Conservation (phyloP, 257 asterid genomes). For the Nicotiana paniculata region DNA sequence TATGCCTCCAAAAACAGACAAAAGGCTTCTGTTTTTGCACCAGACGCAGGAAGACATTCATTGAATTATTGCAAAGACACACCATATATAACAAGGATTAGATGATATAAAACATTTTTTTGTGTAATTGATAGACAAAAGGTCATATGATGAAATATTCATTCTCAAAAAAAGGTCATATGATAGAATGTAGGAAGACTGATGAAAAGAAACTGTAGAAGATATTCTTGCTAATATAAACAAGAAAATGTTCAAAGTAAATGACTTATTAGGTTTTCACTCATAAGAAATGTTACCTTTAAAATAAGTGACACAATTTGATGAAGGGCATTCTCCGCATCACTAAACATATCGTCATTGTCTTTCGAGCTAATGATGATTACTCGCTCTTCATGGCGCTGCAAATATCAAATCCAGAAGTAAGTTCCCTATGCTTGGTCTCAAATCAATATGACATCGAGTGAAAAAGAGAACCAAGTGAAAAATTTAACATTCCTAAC, state of each 20-base stretch:
- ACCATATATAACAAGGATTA: background rate
- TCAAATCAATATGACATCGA: background rate
- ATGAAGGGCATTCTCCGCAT: slow-evolving; percentile 97
- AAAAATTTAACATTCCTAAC: too few relatives aligned
- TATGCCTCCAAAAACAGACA: background rate
- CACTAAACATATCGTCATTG: slow-evolving; percentile 54
- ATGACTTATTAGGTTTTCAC: background rate
- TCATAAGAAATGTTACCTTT: slow-evolving; percentile 37
- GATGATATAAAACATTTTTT: background rate
- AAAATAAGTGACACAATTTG: slow-evolving; percentile 79
- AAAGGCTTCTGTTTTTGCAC: background rate
- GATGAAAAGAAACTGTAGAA: background rate
- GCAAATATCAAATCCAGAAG: slow-evolving; percentile 19
- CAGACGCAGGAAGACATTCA: background rate
- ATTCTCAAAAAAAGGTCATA: background rate
- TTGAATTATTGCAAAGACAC: background rate
- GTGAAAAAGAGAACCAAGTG: background rate
- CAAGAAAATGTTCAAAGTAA: background rate
- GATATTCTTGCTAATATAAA: background rate
- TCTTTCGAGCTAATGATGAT: slow-evolving; percentile 89
- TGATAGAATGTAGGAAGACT: background rate
- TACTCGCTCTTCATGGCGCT: slow-evolving; percentile 93
- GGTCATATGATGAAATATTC: background rate
- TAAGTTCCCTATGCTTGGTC: background rate
- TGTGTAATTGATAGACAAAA: background rate